These are phyloP conservation scores for Emiliania huxleyi DNA, from an alignment of 78 protist genomes.

Conservation along the genomic window DNA sequence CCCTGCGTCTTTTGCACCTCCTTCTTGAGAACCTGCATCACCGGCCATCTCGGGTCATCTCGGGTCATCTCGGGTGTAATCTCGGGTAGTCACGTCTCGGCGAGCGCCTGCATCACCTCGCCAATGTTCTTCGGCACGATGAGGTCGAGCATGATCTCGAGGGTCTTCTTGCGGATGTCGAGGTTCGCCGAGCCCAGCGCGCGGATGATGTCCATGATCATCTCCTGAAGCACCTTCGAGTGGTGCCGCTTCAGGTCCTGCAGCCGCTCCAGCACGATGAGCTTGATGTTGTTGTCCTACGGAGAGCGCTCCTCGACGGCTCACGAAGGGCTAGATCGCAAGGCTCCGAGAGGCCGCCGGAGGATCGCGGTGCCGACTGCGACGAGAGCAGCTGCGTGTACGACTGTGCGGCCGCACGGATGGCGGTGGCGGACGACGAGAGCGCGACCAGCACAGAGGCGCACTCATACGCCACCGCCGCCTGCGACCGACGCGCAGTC, in stretches of 20 bases:
- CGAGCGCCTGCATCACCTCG: slow-evolving; percentile 68
- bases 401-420: slow-evolving; percentile 66
- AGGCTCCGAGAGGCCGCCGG: no score
- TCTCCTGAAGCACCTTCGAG: slow-evolving; percentile 69
- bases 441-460: slow-evolving; percentile 64
- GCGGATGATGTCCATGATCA: slow-evolving; percentile 90
- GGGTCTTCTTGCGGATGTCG: slow-evolving; percentile 80
- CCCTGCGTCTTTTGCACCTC: slow-evolving; percentile 73
- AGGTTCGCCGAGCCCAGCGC: slow-evolving; percentile 81
- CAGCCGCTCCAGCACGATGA: slow-evolving; percentile 82
- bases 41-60: no score
- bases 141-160: slow-evolving; percentile 78
- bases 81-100: no score
- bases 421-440: slow-evolving; percentile 50
- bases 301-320: no score
- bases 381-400: slow-evolving; percentile 73
- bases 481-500: no score
- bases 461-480: slow-evolving; percentile 19
- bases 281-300: slow-evolving; percentile 93
- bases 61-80: no score
- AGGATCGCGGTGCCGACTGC: no score
- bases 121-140: slow-evolving; percentile 77
- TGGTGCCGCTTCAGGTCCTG: slow-evolving; percentile 69
- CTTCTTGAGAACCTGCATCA: slow-evolving; percentile 81
- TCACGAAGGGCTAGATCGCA: no score